phyloP scores from a whole-genome alignment of 176 grass and related monocot species.

The Otatea glauca region DNA sequence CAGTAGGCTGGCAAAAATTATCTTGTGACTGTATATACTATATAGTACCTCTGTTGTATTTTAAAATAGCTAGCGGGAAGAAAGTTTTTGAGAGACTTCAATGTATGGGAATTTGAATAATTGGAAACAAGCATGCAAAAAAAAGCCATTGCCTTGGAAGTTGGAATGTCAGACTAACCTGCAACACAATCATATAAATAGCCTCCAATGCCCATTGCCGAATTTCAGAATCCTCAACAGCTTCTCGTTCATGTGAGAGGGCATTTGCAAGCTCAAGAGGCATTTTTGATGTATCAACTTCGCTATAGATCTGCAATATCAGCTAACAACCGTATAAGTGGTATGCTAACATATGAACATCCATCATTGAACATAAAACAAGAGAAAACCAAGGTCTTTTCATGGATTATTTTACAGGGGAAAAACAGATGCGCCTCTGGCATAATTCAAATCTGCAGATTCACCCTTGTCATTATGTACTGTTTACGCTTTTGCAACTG shows the following conservation, averaged over 20 bases:
- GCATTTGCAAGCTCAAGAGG: conserved; percentile 76
- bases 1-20: neutral
- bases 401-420: neutral
- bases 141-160: neutral
- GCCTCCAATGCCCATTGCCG: conserved; percentile 81
- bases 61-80: neutral
- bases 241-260: conserved; percentile 91
- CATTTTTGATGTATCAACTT: conserved; percentile 89
- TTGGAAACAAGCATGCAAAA: conserved; percentile 9
- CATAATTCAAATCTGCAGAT: neutral
- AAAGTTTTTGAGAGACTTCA: neutral
- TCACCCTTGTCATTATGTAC: neutral
- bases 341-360: conserved; percentile 1
- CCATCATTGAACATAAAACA: conserved; percentile 29
- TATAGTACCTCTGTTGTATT: neutral
- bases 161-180: conserved; percentile 49
- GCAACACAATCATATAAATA: conserved; percentile 93
- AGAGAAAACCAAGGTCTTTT: neutral
- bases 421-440: neutral
- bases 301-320: conserved; percentile 72
- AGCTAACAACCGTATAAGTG: conserved; percentile 7
- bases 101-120: conserved; percentile 14
- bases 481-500: neutral
- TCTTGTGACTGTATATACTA: neutral
- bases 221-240: conserved; percentile 86